Percentiles rank a stretch among this genome's conserved stretches.
Evolutionary conservation across 2,329 filamentous ascomycete species (phyloP).

Genomic region (Arthrinium puccinioides): DNA sequence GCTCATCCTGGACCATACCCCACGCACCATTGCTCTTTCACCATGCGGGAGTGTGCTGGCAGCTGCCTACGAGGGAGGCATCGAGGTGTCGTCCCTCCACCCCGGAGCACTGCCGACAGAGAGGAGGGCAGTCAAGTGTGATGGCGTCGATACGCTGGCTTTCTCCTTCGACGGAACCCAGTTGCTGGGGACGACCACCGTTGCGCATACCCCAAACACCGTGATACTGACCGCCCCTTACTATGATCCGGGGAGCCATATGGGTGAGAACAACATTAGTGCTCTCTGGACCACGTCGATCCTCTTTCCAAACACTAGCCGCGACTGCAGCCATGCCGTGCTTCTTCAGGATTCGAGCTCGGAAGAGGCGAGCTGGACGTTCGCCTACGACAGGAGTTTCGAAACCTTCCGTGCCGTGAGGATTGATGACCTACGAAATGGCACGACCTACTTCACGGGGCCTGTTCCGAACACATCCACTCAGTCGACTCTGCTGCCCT

Average conservation of each 20-base stretch:
- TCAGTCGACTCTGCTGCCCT: conserved; percentile 56
- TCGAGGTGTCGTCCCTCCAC: conserved; percentile 74
- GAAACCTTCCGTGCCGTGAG: conserved; percentile 73
- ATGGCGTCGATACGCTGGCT: conserved; percentile 63
- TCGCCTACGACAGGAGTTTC: conserved; percentile 70
- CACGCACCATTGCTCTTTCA: conserved; percentile 71
- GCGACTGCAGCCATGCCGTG: conserved; percentile 70
- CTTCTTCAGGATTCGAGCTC: conserved; percentile 54
- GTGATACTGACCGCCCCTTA: conserved; percentile 76
- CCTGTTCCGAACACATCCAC: conserved; percentile 47
- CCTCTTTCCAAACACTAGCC: conserved; percentile 73
- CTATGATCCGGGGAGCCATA: conserved; percentile 62
- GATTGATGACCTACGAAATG: conserved; percentile 66
- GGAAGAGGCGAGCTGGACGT: conserved; percentile 66
- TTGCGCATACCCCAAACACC: conserved; percentile 58
- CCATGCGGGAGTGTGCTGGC: conserved; percentile 77
- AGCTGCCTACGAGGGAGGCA: conserved; percentile 79
- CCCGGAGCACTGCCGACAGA: conserved; percentile 57
- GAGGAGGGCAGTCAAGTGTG: conserved; percentile 70
- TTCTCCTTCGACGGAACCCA: conserved; percentile 76
- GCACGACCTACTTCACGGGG: conserved; percentile 73
- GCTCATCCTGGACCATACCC: conserved; percentile 70
- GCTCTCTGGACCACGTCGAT: conserved; percentile 82
- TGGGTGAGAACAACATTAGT: conserved; percentile 61
- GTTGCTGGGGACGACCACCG: conserved; percentile 66